Base-by-base conservation (phyloP, 805 yeast species). In the Candida saitoana region DNA sequence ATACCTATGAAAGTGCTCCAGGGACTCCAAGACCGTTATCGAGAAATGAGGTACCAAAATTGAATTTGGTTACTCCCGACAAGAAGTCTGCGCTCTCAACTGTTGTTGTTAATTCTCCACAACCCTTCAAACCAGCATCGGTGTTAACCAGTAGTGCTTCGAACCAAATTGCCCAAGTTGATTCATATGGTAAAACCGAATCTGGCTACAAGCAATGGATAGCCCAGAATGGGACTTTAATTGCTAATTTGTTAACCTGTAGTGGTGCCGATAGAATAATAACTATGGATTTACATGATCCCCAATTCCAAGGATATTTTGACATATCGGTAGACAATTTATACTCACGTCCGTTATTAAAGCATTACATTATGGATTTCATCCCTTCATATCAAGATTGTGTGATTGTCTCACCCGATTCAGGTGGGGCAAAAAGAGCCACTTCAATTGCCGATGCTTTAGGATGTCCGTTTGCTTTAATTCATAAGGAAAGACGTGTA, bases 341-440 rank as follows among this genome's bases (percentile, higher is more conserved):
- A 49, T 88, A 87, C 60, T 87, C 93, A 37, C 84, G 85, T 58
- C 97, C 97, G 2, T 70, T 93, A 43, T 69, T 91, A 43, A 90
- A 87, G 60, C 85, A 87, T 50, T 93, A 89, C 63, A 89, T 93
- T 46, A 72, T 79, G 17, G 81, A 83, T 44, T 72, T 74, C 48
- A 81, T 93, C 42, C 91, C 95, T n/a, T 65, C 86, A 47, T 87
- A 81, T 58, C 78, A 78, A 50, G 84, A 89, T 32, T 85, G 91
- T 33, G 96, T 93, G 5, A 80, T 93, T 52, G 97, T 93, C 25
- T 88, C 96, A 1, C 99, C 99, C 0, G 99, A 93, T 65, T 93
- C 97, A 17, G 99, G 99, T 57, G 99, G 99, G 48, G 99, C 99
- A 38, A 93, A 93, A 63, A 72, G 99, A 50, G 97, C 99, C 24